Base-by-base conservation (phyloP, 768 basidiomycete genomes). In the Neoboletus brunneissimus region DNA sequence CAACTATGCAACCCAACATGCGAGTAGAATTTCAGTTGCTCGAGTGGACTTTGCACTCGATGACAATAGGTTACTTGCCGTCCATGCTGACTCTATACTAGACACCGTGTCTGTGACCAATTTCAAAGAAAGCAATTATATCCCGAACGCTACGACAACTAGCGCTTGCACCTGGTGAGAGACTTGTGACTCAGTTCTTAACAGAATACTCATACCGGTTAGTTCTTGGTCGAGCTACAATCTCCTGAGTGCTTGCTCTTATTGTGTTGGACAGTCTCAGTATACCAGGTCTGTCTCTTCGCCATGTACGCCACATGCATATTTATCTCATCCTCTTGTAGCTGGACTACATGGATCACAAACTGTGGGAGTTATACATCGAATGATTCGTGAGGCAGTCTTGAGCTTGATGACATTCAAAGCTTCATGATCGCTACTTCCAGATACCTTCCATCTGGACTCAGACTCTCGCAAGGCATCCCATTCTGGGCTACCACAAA, bases 161-260 rank as follows among this genome's bases (percentile, higher is more conserved):
- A 68, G 62, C 3, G 23, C 12, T 25, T 70, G 68, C 22, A 66
- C 64, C 27, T 70, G 69, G 70, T 72, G 31, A 51, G 58, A 32
- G 2, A 34, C 0, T 40, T 12, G n/a, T 7, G 8, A 34, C 20
- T 29, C 40, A 4, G 35, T 32, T 2, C 20, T 27, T 3, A 12
- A 5, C 29, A 16, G 35, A 9, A 23, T 48, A n/a, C 38, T 65
- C n/a, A 65, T 23, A 13, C 15, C 7, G 1, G 2, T 51, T 43
- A 70, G 70, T 34, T 70, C 62, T 16, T 70, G 70, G 69, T 67
- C 70, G 16, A 57, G 59, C 35, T 70, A 72, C 44, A 70, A 70
- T 48, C 53, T 70, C 12, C 11, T 72, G 43, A 72, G 68, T 16
- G 68, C 66, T 18, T 70, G 69, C 15, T 60, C 60, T 18, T 55